Percentiles rank a stretch among this genome's conserved stretches.
Evolutionary conservation across 2,329 filamentous ascomycete genomes (phyloP).

Genomic region (Sarocladium kiliense): DNA sequence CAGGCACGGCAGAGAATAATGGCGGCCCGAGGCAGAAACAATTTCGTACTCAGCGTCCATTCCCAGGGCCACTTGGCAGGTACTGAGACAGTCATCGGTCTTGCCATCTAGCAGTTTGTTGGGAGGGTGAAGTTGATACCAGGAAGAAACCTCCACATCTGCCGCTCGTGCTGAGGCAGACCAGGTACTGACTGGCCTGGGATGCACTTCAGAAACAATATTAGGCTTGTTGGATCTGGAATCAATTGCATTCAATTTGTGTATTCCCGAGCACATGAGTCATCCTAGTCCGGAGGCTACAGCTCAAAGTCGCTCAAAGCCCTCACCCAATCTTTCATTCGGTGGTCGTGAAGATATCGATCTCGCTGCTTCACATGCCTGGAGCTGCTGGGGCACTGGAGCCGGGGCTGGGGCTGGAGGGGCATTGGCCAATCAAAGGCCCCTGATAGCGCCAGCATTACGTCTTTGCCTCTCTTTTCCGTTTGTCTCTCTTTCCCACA

Average conservation of each 20-base stretch:
- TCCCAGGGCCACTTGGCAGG: conserved; percentile 1
- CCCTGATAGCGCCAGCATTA: conserved; percentile 19
- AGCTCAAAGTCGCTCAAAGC: too few relatives aligned
- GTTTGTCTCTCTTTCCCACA: background rate
- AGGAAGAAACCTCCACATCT: background rate
- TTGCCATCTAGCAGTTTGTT: background rate
- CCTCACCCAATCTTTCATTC: conserved; percentile 1
- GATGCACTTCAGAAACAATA: too few relatives aligned
- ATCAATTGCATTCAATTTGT: too few relatives aligned
- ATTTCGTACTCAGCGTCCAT: background rate
- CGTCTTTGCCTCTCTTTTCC: conserved; percentile 2
- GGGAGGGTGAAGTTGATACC: background rate
- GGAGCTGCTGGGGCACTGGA: background rate
- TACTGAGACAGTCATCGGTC: background rate
- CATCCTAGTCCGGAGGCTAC: too few relatives aligned
- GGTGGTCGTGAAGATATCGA: background rate
- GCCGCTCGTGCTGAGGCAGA: background rate
- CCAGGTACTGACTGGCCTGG: too few relatives aligned
- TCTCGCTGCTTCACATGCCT: background rate
- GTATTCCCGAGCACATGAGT: too few relatives aligned
- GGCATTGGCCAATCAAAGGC: conserved; percentile 27
- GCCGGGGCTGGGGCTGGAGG: conserved; percentile 12
- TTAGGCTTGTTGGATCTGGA: too few relatives aligned
- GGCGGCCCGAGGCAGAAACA: background rate
- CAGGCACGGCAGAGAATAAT: too few relatives aligned